A percentile compares a stretch with the other conserved stretches of the same genome.
phyloP scores from a whole-genome alignment of 345 rosid genomes.

The Physaria fendleri region DNA sequence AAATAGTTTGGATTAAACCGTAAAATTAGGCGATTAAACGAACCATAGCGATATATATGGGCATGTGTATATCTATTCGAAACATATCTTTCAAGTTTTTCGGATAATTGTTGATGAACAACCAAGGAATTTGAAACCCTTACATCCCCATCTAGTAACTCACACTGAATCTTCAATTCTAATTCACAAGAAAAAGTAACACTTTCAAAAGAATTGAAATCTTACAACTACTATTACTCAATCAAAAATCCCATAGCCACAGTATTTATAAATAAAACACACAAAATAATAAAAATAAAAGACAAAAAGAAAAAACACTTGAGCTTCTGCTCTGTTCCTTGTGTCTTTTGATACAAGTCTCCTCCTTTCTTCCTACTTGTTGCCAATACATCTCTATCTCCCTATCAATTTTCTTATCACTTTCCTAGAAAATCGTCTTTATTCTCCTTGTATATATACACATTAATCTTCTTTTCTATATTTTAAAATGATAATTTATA shows the following conservation, averaged over 20 bases:
- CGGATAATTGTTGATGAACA: not conserved
- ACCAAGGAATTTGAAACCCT: not conserved
- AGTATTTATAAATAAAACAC: not conserved
- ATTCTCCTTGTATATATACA: too few species aligned
- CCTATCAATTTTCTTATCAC: slow-evolving; percentile 22
- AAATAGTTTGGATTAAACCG: too few species aligned
- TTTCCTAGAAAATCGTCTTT: slow-evolving; percentile 19
- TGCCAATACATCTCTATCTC: slow-evolving; percentile 8
- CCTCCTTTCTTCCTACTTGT: slow-evolving; percentile 20
- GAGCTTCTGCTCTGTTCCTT: slow-evolving; percentile 10
- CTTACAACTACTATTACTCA: slow-evolving; percentile 8
- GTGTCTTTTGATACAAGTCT: slow-evolving; percentile 11
- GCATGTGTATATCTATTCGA: too few species aligned
- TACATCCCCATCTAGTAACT: not conserved
- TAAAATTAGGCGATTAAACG: too few species aligned
- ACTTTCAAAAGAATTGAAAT: not conserved
- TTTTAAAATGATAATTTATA: too few species aligned
- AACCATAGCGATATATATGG: too few species aligned
- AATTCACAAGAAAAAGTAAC: not conserved
- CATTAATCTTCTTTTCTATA: too few species aligned
- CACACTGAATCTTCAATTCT: not conserved
- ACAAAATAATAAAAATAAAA: slow-evolving; percentile 7
- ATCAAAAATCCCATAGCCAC: slow-evolving; percentile 15
- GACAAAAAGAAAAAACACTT: slow-evolving; percentile 20
- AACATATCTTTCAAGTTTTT: too few species aligned